Evolutionary conservation across 2,329 filamentous ascomycete species (phyloP).

Genomic region (Sporothrix pallida): DNA sequence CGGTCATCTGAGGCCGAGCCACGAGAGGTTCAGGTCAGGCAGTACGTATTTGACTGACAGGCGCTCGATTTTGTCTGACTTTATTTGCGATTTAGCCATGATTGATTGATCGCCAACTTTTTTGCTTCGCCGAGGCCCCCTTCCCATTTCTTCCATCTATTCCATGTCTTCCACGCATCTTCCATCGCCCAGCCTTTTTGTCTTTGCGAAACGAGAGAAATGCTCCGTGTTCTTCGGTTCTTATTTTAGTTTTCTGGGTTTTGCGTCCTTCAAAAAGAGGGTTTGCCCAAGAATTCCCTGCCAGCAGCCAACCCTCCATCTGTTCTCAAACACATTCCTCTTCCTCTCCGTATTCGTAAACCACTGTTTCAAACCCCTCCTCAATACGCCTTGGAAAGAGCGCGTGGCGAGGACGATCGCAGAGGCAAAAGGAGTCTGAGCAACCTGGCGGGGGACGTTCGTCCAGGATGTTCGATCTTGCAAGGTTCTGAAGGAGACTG

Average conservation of each 20-base stretch:
- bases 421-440: background rate
- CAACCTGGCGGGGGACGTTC: background rate
- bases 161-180: background rate
- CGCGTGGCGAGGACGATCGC: constrained; percentile 6
- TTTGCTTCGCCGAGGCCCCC: background rate
- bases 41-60: background rate
- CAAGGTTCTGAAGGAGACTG: constrained; percentile 1
- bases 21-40: background rate
- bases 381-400: background rate
- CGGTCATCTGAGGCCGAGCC: background rate
- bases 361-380: constrained; percentile 20
- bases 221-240: background rate
- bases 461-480: background rate
- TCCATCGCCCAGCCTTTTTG: background rate
- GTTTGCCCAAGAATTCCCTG: background rate
- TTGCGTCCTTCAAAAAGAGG: background rate
- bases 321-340: constrained; percentile 6
- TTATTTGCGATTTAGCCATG: constrained; percentile 6
- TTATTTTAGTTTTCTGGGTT: background rate
- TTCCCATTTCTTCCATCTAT: background rate
- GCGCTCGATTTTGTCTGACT: background rate
- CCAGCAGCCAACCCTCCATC: background rate
- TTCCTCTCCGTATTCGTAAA: background rate
- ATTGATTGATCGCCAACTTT: constrained; percentile 20
- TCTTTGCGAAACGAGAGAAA: background rate